Base-by-base conservation (phyloP, 225 moss, liverwort and hornwort genomes). In the Pseudisothecium myosuroides region DNA sequence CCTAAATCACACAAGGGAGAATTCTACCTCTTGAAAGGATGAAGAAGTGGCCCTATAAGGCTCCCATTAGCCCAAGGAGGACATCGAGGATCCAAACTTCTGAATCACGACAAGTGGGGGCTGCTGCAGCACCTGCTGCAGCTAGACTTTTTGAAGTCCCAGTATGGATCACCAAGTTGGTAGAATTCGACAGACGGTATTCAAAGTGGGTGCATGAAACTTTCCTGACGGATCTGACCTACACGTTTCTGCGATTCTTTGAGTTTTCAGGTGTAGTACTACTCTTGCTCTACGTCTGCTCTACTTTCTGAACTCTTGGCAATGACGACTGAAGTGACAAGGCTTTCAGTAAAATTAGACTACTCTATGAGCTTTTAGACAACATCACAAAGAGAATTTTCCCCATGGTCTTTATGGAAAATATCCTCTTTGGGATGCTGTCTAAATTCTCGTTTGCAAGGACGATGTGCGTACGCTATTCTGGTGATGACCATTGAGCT, bases 221-320 rank as follows among this genome's bases (percentile, higher is more conserved):
- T 56, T 94, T 93, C 71, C 77, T 90, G 65, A 83, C 88, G 63
- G 63, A 93, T 87, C 88, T 88, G 37, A 90, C 90, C 23, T 91
- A 88, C 59, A 18, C 28, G 80, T 55, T 91, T 73, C 87, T 97
- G 47, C 89, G 88, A 34, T 77, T 90, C 50, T 88, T 96, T 82
- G 98, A 98, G 80, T 93, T 88, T 82, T 95, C 95, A 76, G 93
- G 96, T 84, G 92, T 86, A 84, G 85, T 91, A 37, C 21, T 94
- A 50, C 29, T 90, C 67, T 92, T 74, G 83, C 78, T 23, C 85
- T 90, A 29, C 87, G 86, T 64, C 58, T 91, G 63, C 86, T 92
- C n/a, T 77, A 85, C n/a, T 86, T 85, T 80, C 36, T 78, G 24
- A 49, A 88, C 65, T 61, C 37, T 50, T 43, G 77, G 31, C 63